Evolutionary conservation across 2,329 filamentous ascomycete species (phyloP), one percentile per base, ranked within the genome.

Genomic region (Xylariaceae sp.): DNA sequence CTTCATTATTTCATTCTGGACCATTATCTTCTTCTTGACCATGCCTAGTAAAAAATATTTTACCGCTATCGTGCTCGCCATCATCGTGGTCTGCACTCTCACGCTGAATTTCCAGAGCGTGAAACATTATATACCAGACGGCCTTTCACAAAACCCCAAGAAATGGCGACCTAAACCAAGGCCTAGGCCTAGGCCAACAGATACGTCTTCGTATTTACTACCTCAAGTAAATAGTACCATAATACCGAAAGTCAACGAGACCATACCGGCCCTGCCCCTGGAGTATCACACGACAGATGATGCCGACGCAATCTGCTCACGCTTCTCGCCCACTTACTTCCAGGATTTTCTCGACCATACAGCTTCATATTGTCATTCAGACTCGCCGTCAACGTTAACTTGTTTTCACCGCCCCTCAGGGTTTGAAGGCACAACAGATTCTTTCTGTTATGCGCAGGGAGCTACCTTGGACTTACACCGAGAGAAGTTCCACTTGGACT

Each of bases 371-470:
- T 61, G 59, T 23, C 39, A 30, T 4, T 9, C 52, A 17, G 55
- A 48, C 6, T 35, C 55, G 3, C 39, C 39, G 9, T 49, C 55
- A 13, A 35, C 47, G 23, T 35, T 59, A 13, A 59, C 53, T 9
- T 56, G 60, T 17, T 59, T 59, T 44, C 60, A 57, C 51, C 53
- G 56, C n/a, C 30, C 10, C 13, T 62, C 60, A 3, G 60, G 53
- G 0, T 59, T 59, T 13, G 42, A 56, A 35, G 34, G 34, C 4
- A 59, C 48, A 15, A 62, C 57, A 5, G 60, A 62, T 51, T 59
- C 60, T 35, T 52, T 62, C 39, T 59, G 60, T 52, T 55, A 53
- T 59, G 57, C 37, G n/a, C 50, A 59, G 18, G 57, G 57, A 3
- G 60, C 60, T 30, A 15, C 35, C 15, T 34, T 62, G 45, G 39